Conservation (phyloP, 2,329 filamentous ascomycete genomes). For the Triangularia verruculosa region DNA sequence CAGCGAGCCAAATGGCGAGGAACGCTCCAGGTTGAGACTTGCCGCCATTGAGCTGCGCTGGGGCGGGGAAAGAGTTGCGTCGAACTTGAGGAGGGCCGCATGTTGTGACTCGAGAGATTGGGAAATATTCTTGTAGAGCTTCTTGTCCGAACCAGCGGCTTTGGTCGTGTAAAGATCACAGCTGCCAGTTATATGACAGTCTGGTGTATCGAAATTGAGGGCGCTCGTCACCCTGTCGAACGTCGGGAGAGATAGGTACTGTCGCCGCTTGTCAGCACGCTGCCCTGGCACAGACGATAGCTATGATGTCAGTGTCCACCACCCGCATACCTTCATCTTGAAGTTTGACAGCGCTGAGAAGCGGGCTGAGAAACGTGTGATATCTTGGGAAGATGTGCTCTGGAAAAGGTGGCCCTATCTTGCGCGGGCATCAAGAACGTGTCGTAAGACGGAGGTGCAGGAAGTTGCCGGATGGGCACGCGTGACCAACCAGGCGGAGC, state of each 20-base stretch:
- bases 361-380: background rate
- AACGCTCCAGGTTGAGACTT: slow-evolving; percentile 72
- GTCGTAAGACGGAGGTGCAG: background rate
- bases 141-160: slow-evolving; percentile 91
- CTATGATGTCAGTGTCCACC: background rate
- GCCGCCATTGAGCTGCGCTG: slow-evolving; percentile 67
- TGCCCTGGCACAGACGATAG: background rate
- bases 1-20: slow-evolving; percentile 87
- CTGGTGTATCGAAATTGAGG: slow-evolving; percentile 91
- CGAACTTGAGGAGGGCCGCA: slow-evolving; percentile 80
- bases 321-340: slow-evolving; percentile 4
- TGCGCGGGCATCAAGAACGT: slow-evolving; percentile 5
- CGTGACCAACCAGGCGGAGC: background rate
- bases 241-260: slow-evolving; percentile 90
- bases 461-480: background rate
- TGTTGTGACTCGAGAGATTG: slow-evolving; percentile 87
- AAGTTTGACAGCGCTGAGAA: background rate
- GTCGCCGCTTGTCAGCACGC: slow-evolving; percentile 9
- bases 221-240: slow-evolving; percentile 90
- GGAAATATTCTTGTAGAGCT: slow-evolving; percentile 94
- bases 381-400: background rate
- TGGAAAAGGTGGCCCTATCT: slow-evolving; percentile 2
- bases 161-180: slow-evolving; percentile 98
- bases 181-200: slow-evolving; percentile 86
- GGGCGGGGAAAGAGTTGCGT: slow-evolving; percentile 82